Base-by-base conservation (phyloP, 225 moss, liverwort and hornwort genomes). In the Physcomitrium patens region DNA sequence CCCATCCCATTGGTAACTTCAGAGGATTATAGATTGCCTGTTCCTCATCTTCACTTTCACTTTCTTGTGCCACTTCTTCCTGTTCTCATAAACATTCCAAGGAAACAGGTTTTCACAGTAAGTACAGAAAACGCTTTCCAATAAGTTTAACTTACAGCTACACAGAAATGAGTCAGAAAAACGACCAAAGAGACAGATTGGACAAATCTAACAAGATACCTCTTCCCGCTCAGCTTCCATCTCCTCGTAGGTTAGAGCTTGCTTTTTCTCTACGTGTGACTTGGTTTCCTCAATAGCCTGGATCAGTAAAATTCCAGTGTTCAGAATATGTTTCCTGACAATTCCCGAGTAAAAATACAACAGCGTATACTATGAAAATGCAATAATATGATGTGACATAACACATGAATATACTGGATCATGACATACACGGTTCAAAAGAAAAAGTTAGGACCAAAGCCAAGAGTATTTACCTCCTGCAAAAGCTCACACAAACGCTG, bases 31-130 rank as follows among this genome's bases (percentile, higher is more conserved):
- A 96, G 10, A 96, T 96, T 65, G 89, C 87, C 76, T 94, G 92
- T 84, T 96, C 96, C 59, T 96, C 96, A 28, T 96, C 96, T 61
- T 96, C 96, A 71, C 92, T 96, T 77, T 96, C 94, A 78, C 92
- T 94, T 82, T 96, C 96, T 73, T 86, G 89, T 79, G 92, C 88
- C n/a, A 96, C 90, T 80, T 96, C 93, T 76, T 95, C 91, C 91
- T 93, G 87, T 17, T 68, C 81, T 76, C 85, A 51, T 52, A 56
- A 41, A 70, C 48, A 65, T 67, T 60, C 65, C 68, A 62, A 62
- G 47, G 55, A 79, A 56, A 56, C 65, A 9, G 0, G 51, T 23
- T 59, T 56, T 57, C 26, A 47, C 17, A 42, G 17, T 63, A 15
- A 64, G 9, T 26, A 55, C 12, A 64, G 19, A 76, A 49, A n/a